Evolutionary conservation across 2,329 filamentous ascomycete genomes (phyloP).

Genomic region (Fusarium liriodendri): DNA sequence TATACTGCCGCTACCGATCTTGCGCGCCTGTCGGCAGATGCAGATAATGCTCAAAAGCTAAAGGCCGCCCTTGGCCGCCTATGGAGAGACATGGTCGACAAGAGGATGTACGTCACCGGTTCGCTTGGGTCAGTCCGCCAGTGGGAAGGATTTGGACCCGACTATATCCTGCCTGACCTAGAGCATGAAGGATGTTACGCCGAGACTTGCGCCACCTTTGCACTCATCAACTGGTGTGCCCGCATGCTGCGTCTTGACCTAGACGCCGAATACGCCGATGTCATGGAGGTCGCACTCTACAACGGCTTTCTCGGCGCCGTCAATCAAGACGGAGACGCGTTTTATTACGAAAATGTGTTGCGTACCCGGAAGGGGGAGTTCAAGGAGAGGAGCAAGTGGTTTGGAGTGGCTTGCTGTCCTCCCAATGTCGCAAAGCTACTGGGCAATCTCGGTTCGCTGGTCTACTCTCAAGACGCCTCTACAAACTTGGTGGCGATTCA

Average conservation of each 20-base stretch:
- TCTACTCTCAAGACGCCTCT: neutral
- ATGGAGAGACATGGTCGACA: constrained; percentile 11
- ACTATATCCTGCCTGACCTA: neutral
- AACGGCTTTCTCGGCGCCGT: constrained; percentile 8
- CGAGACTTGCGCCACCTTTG: constrained; percentile 10
- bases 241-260: constrained; percentile 5
- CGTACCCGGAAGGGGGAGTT: neutral
- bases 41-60: neutral
- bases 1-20: constrained; percentile 3
- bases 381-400: constrained; percentile 14
- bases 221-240: neutral
- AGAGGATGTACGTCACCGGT: constrained; percentile 4
- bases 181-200: constrained; percentile 4
- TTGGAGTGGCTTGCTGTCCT: constrained; percentile 10
- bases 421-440: constrained; percentile 6
- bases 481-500: neutral
- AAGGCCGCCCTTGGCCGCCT: neutral
- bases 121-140: neutral
- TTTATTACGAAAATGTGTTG: constrained; percentile 4
- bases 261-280: neutral
- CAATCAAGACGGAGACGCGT: neutral
- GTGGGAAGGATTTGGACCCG: constrained; percentile 9
- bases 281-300: constrained; percentile 4
- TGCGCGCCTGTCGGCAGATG: neutral
- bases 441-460: neutral